Evolutionary conservation across 1,284 basidiomycete species (phyloP).

Genomic region (Ustilago trichophora): DNA sequence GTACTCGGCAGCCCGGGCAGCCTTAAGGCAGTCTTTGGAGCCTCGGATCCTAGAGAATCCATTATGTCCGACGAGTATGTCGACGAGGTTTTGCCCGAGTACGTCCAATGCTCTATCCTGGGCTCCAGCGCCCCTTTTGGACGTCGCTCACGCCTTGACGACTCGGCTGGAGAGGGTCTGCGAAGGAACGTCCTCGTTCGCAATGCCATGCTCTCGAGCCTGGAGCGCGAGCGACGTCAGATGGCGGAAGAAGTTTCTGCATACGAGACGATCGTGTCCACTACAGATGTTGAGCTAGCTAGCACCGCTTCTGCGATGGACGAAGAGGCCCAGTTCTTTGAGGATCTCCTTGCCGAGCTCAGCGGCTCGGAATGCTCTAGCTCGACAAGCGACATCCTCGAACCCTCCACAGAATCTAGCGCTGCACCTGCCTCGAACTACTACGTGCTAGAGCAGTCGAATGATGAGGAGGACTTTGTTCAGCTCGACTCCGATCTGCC

Average conservation of each 20-base stretch:
- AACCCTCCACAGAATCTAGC: background rate
- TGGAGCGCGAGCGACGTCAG: constrained; percentile 43
- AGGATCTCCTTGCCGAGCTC: constrained; percentile 38
- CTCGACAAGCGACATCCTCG: background rate
- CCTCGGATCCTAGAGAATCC: background rate
- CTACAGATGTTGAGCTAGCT: background rate
- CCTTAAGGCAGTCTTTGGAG: constrained; percentile 25
- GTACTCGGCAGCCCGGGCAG: constrained; percentile 22
- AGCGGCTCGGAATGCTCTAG: constrained; percentile 14
- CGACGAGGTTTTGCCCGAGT: constrained; percentile 26
- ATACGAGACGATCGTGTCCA: background rate
- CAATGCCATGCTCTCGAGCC: constrained; percentile 49
- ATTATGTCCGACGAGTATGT: constrained; percentile 6
- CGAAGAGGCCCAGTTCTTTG: constrained; percentile 44
- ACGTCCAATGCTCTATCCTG: constrained; percentile 7
- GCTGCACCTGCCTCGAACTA: background rate
- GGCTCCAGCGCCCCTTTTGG: constrained; percentile 12
- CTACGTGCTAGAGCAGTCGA: background rate
- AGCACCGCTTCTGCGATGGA: constrained; percentile 2
- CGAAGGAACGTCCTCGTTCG: constrained; percentile 44
- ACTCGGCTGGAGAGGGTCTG: constrained; percentile 47
- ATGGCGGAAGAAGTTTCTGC: constrained; percentile 2
- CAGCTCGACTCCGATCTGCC: constrained; percentile 12
- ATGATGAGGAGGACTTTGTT: constrained; percentile 32
- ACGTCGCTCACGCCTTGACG: constrained; percentile 37